These are phyloP conservation scores for Paraconiothyrium brasiliense DNA, from an alignment of 2,329 filamentous ascomycete species.

Conservation along the genomic window DNA sequence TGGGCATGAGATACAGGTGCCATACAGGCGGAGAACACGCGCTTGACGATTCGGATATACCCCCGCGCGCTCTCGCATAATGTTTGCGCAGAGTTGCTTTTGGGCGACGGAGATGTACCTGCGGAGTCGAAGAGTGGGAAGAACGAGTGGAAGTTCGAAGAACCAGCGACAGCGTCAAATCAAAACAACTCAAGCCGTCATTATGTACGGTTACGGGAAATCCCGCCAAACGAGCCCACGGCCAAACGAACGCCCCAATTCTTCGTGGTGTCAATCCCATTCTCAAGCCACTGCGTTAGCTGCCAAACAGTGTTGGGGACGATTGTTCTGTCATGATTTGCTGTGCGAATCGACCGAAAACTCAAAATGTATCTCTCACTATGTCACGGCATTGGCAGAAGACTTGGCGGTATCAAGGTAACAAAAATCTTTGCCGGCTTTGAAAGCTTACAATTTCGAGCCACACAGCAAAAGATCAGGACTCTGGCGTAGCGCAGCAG, in stretches of 20 bases:
- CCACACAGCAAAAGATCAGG: too few species aligned
- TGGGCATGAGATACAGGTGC: not conserved
- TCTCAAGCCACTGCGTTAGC: too few species aligned
- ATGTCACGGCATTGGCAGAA: too few species aligned
- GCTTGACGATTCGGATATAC: conserved; percentile 3
- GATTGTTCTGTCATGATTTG: too few species aligned
- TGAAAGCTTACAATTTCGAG: too few species aligned
- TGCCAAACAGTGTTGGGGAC: too few species aligned
- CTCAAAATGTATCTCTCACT: too few species aligned
- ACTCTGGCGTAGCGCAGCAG: too few species aligned
- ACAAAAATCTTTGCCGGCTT: too few species aligned
- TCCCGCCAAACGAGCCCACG: not conserved
- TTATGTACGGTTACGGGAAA: not conserved
- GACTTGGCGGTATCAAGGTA: too few species aligned
- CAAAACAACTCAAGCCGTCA: not conserved
- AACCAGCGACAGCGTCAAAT: not conserved
- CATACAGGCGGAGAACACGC: not conserved
- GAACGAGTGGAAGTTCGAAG: not conserved
- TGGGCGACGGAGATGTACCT: not conserved
- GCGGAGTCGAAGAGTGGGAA: not conserved
- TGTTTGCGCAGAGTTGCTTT: not conserved
- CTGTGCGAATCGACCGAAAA: too few species aligned
- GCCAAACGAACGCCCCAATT: not conserved
- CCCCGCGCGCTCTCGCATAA: not conserved
- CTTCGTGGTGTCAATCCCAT: too few species aligned